These are phyloP conservation scores for Candolleomyces efflorescens DNA, from an alignment of 768 basidiomycete species.

Conservation along the genomic window DNA sequence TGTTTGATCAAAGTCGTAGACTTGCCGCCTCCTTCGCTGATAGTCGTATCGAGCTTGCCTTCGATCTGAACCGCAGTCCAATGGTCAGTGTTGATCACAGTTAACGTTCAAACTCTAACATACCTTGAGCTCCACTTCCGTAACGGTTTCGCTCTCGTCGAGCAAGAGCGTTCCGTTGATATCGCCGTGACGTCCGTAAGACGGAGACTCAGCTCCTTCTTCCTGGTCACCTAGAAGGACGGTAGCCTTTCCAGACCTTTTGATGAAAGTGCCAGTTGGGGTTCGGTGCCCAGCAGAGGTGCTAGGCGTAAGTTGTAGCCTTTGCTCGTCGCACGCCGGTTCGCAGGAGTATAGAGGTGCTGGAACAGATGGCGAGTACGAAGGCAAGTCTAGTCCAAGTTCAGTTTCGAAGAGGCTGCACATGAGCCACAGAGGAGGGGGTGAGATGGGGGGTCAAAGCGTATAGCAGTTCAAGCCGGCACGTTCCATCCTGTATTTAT, in stretches of 20 bases:
- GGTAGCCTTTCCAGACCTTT: slow-evolving; percentile 33
- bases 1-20: slow-evolving; percentile 29
- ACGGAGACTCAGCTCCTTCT: slow-evolving; percentile 28
- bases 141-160: slow-evolving; percentile 33
- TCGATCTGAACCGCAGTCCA: slow-evolving; percentile 31
- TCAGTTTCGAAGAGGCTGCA: slow-evolving; percentile 7
- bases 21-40: slow-evolving; percentile 34
- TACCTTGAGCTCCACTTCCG: slow-evolving; percentile 44
- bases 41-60: slow-evolving; percentile 36
- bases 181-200: slow-evolving; percentile 38
- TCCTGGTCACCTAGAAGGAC: slow-evolving; percentile 47
- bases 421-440: not conserved
- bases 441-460: not conserved
- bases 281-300: slow-evolving; percentile 14
- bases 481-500: no score
- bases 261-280: slow-evolving; percentile 39
- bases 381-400: slow-evolving; percentile 32
- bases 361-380: slow-evolving; percentile 50
- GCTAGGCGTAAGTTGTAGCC: slow-evolving; percentile 46
- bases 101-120: slow-evolving; percentile 10
- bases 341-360: slow-evolving; percentile 56
- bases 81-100: not conserved
- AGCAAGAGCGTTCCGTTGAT: slow-evolving; percentile 42
- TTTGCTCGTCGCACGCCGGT: slow-evolving; percentile 47
- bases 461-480: no score